Evolutionary conservation across 495 filamentous ascomycete species (phyloP), one percentile per base, ranked within the genome.

Genomic region (Daldinia caldariorum): DNA sequence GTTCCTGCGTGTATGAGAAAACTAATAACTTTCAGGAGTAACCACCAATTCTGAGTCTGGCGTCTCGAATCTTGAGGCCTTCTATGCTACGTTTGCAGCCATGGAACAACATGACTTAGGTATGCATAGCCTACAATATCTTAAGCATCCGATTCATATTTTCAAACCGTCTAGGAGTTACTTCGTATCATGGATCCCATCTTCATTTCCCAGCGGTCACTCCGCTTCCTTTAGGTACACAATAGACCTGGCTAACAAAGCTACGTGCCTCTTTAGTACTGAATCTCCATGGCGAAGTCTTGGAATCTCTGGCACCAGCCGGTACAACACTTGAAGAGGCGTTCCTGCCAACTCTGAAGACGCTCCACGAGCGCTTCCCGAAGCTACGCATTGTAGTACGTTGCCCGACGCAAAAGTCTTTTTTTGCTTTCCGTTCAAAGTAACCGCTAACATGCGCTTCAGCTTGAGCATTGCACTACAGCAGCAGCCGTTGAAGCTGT

Each of bases 1-100:
- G 29, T 38, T 18, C 10, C 16, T 3, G 6, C 0, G 12, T 2
- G 7, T 43, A 13, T 20, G 34, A 72, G 9, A 5, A 3, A 49
- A 61, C 76, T 56, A 71, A 77, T 50, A 64, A 64, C 56, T 49
- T 80, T 39, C 58, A 75, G 89, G 89, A 2, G 86, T 91, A 7
- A 97, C 93, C 0, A 97, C 94, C 59, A 97, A 97, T 80, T 94
- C 91, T 16, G 86, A 89, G 60, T 87, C 87, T 55, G 94, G 94
- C 18, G 92, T 97, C 18, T 81, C 94, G 32, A 60, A 71, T 29
- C 69, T 71, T 5, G 69, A 71, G 43, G 88, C 90, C 67, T 91
- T 92, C 72, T 81, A 82, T 6, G 77, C 90, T 13, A 90, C 97
- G 37, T 94, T 97, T 64, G 86, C 83, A 4, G 90, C 89, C 67